These are phyloP conservation scores for Phaffia tasmanica DNA, from an alignment of 768 basidiomycete genomes.

Conservation along the genomic window DNA sequence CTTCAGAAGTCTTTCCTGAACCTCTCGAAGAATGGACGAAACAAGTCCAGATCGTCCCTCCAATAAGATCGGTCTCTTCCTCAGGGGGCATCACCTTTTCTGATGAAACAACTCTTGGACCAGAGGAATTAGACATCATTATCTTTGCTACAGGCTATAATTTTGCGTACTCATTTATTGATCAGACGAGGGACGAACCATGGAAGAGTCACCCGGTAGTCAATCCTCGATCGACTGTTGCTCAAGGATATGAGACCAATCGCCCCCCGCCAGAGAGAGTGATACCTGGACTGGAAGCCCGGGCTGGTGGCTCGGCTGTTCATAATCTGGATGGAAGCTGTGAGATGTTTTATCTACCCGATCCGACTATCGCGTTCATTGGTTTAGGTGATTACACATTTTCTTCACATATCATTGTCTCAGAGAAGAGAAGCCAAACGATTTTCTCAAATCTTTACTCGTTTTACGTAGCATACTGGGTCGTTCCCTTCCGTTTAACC, in stretches of 20 bases:
- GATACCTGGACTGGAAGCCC: background rate
- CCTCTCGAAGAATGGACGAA: constrained; percentile 10
- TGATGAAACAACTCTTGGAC: constrained; percentile 1
- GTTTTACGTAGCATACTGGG: constrained; percentile 17
- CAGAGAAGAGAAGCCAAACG: background rate
- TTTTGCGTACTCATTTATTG: constrained; percentile 6
- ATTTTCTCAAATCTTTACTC: background rate
- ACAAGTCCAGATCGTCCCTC: constrained; percentile 4
- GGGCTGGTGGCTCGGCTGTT: constrained; percentile 6
- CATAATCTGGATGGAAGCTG: constrained; percentile 10
- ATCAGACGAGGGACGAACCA: constrained; percentile 8
- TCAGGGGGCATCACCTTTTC: constrained; percentile 3
- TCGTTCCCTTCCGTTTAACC: constrained; percentile 21
- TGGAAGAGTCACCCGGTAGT: constrained; percentile 10
- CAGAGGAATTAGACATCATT: background rate
- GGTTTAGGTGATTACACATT: constrained; percentile 5
- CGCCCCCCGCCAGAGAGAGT: too few relatives aligned
- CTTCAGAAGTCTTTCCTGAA: constrained; percentile 2
- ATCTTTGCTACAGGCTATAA: constrained; percentile 22
- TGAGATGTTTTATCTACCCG: constrained; percentile 15
- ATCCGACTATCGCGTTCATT: constrained; percentile 16
- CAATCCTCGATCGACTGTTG: background rate
- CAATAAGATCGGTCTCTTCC: background rate
- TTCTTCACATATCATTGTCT: background rate
- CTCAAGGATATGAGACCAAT: background rate